These are phyloP conservation scores for Silene uniflora DNA, from an alignment of 148 eudicot genomes.

Conservation along the genomic window DNA sequence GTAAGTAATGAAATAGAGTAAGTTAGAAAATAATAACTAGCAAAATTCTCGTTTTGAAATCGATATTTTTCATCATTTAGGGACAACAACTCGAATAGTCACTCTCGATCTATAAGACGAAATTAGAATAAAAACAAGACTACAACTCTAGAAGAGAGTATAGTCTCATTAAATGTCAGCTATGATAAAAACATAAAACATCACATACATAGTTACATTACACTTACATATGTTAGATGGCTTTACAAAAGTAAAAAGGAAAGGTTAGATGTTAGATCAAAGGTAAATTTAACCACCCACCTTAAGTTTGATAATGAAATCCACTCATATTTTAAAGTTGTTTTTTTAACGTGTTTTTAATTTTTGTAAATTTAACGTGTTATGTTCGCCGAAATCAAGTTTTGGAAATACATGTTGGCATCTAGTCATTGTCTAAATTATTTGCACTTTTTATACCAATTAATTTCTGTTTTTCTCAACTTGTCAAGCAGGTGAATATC, in stretches of 20 bases:
- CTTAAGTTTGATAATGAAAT: neutral
- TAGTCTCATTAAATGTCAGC: neutral
- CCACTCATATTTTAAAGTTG: neutral
- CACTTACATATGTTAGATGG: neutral
- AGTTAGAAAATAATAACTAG: too few species aligned
- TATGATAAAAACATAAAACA: conserved; percentile 1
- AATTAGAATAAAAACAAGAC: too few species aligned
- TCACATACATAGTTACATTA: neutral
- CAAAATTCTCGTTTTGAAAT: too few species aligned
- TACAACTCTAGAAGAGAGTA: neutral
- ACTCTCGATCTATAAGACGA: too few species aligned
- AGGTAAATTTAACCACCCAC: neutral
- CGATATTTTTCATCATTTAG: too few species aligned
- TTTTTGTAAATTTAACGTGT: neutral
- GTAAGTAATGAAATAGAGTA: too few species aligned
- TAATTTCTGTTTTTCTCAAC: neutral
- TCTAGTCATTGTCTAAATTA: conserved; percentile 27
- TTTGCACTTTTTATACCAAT: neutral
- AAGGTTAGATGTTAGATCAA: neutral
- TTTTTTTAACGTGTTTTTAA: neutral
- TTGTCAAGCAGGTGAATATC: conserved; percentile 12
- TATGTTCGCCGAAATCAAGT: conserved; percentile 11
- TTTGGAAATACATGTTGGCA: conserved; percentile 16
- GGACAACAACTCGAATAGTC: too few species aligned
- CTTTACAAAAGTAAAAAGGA: neutral